Conservation (phyloP, 1,284 basidiomycete genomes). For the Ganoderma boninense region DNA sequence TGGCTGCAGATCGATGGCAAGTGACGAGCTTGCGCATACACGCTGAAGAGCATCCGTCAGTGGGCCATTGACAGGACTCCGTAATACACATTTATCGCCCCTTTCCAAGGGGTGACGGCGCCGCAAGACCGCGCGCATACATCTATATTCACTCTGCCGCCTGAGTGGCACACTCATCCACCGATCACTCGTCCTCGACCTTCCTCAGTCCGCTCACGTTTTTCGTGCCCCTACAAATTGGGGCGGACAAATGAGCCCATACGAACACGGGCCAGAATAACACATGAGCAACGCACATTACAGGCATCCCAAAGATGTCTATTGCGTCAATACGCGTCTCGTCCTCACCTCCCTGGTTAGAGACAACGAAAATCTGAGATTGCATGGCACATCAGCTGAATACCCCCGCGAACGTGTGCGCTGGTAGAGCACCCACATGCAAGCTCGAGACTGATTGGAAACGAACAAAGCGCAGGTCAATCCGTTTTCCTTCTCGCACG, state of each 20-base stretch:
- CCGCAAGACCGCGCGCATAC: background rate
- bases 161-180: background rate
- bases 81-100: background rate
- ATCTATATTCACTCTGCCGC: constrained; percentile 4
- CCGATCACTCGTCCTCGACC: constrained; percentile 46
- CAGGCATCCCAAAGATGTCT: constrained; percentile 74
- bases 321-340: constrained; percentile 82
- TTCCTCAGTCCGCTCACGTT: constrained; percentile 63
- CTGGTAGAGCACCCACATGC: constrained; percentile 58
- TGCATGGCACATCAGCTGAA: background rate
- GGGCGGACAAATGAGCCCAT: constrained; percentile 12
- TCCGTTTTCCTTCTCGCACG: constrained; percentile 62
- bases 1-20: constrained; percentile 80
- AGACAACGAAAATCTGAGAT: constrained; percentile 76
- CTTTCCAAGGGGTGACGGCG: background rate
- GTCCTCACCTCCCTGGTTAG: constrained; percentile 79
- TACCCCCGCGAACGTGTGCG: background rate
- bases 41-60: background rate
- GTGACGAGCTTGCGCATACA: constrained; percentile 28
- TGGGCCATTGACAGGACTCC: background rate
- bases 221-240: constrained; percentile 55
- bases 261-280: background rate
- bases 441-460: constrained; percentile 83
- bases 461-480: constrained; percentile 76
- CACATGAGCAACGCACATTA: constrained; percentile 57